Conservation (phyloP, 2,329 filamentous ascomycete species). For the Alternaria brassicae region DNA sequence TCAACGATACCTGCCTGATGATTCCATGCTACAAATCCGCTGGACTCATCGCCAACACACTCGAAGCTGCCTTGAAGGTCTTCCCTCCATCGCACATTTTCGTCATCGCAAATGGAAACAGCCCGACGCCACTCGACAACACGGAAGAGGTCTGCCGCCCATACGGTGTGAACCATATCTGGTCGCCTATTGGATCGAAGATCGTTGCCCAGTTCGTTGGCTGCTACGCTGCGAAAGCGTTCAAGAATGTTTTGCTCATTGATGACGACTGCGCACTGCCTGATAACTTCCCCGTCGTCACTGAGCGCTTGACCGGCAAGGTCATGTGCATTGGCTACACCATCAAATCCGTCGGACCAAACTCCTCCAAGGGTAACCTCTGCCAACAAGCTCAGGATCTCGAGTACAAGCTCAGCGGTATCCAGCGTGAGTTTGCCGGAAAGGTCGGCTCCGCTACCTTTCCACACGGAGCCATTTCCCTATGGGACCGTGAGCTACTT, state of each 20-base stretch:
- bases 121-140: conserved; percentile 23
- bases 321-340: conserved; percentile 57
- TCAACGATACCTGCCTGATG: conserved; percentile 33
- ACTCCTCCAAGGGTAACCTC: conserved; percentile 40
- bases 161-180: conserved; percentile 24
- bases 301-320: conserved; percentile 17
- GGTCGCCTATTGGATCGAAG: conserved; percentile 24
- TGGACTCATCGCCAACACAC: conserved; percentile 19
- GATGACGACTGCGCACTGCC: conserved; percentile 25
- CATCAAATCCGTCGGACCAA: conserved; percentile 55
- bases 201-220: conserved; percentile 26
- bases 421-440: conserved; percentile 56
- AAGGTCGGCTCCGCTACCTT: conserved; percentile 58
- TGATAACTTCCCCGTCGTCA: conserved; percentile 23
- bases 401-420: conserved; percentile 61
- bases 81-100: conserved; percentile 25
- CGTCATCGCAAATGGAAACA: conserved; percentile 25
- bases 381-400: conserved; percentile 57
- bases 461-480: conserved; percentile 59
- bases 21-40: conserved; percentile 26
- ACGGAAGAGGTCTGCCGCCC: conserved; percentile 23
- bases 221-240: conserved; percentile 20
- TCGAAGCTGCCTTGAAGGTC: conserved; percentile 24
- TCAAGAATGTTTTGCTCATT: conserved; percentile 27
- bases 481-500: conserved; percentile 58